Evolutionary conservation across 1,139 yeast species (phyloP).

Genomic region (Magnusiomyces paraingens): DNA sequence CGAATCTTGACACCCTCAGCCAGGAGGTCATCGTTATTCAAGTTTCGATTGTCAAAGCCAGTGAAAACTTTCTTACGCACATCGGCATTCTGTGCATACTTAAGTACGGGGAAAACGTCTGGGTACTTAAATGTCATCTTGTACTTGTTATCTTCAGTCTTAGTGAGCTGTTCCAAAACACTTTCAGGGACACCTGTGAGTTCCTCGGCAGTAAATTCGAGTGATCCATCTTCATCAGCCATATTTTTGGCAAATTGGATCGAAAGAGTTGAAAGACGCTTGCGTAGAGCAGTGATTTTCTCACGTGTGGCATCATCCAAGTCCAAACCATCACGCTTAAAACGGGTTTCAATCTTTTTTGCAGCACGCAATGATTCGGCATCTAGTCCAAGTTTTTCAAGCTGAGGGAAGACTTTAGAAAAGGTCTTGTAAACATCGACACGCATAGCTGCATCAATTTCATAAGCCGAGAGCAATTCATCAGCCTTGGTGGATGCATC

Average conservation of each 20-base stretch:
- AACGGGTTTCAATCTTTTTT: slow-evolving; percentile 50
- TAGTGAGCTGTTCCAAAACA: slow-evolving; percentile 51
- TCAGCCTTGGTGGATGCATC: slow-evolving; percentile 66
- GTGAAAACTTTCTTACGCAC: slow-evolving; percentile 61
- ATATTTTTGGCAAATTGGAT: slow-evolving; percentile 56
- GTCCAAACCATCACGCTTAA: slow-evolving; percentile 61
- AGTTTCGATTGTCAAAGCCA: slow-evolving; percentile 57
- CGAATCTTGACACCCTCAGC: slow-evolving; percentile 55
- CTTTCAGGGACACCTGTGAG: slow-evolving; percentile 68
- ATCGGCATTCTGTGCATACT: slow-evolving; percentile 54
- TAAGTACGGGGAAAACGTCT: slow-evolving; percentile 68
- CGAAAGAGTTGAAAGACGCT: slow-evolving; percentile 51
- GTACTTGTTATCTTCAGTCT: slow-evolving; percentile 39
- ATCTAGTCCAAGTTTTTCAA: slow-evolving; percentile 34
- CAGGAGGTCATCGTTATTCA: slow-evolving; percentile 57
- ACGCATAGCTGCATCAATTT: slow-evolving; percentile 60
- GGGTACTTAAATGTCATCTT: slow-evolving; percentile 80
- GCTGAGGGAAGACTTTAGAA: slow-evolving; percentile 41
- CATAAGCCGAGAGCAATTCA: slow-evolving; percentile 46
- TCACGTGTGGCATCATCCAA: slow-evolving; percentile 50
- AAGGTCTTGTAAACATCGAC: slow-evolving; percentile 59
- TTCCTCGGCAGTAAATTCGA: slow-evolving; percentile 56
- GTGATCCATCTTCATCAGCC: slow-evolving; percentile 62
- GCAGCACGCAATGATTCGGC: slow-evolving; percentile 53
- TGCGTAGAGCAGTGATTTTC: slow-evolving; percentile 50